A percentile compares a stretch with the other conserved stretches of the same genome.
phyloP scores from a whole-genome alignment of 1,139 yeast genomes.

The Kodamaea fungicola region DNA sequence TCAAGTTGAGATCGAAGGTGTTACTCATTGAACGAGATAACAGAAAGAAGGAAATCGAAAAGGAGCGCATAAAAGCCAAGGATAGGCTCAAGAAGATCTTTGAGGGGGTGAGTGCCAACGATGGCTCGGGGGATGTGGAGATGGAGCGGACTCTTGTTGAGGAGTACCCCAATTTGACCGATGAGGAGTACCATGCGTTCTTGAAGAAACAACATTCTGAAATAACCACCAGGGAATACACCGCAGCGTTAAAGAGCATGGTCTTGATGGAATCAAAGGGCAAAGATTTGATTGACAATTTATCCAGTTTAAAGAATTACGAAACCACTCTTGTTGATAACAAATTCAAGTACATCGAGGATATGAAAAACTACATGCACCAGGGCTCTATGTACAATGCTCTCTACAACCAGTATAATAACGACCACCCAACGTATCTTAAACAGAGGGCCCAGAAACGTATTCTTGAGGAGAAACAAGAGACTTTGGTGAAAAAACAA shows the following conservation, averaged over 20 bases:
- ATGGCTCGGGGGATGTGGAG: neutral
- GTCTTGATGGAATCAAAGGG: conserved; percentile 20
- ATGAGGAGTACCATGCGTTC: conserved; percentile 30
- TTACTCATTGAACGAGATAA: conserved; percentile 55
- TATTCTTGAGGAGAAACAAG: conserved; percentile 33
- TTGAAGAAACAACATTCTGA: conserved; percentile 15
- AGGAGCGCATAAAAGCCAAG: conserved; percentile 52
- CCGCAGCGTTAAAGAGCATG: conserved; percentile 14
- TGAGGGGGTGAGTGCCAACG: conserved; percentile 31
- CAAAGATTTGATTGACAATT: conserved; percentile 14
- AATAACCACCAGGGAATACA: conserved; percentile 19
- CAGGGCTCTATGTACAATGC: conserved; percentile 2
- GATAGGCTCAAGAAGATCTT: conserved; percentile 48
- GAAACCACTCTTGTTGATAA: conserved; percentile 35
- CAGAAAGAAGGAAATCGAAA: conserved; percentile 47
- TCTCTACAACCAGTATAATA: conserved; percentile 22
- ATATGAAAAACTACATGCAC: conserved; percentile 15
- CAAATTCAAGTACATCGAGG: conserved; percentile 35
- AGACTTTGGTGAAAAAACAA: conserved; percentile 13
- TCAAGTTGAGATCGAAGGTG: conserved; percentile 61
- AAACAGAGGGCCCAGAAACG: conserved; percentile 30
- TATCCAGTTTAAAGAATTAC: conserved; percentile 22
- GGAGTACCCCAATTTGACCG: conserved; percentile 29
- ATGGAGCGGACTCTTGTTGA: conserved; percentile 6
- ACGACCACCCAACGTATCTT: conserved; percentile 37